Conservation (phyloP, 257 asterid genomes). For the Scutellaria barbata region DNA sequence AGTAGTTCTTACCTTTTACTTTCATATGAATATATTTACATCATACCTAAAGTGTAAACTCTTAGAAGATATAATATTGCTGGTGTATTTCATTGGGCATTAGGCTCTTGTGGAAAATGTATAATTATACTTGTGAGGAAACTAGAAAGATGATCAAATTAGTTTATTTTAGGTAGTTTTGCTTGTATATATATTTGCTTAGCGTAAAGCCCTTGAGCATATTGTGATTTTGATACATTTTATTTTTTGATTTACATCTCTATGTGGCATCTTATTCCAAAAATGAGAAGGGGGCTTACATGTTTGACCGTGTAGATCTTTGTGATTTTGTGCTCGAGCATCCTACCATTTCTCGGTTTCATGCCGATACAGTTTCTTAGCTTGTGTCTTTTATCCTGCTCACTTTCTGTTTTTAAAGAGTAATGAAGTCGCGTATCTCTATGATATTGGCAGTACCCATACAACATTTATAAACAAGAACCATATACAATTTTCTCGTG, state of each 20-base stretch:
- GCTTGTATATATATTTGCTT: background rate
- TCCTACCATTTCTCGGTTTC: constrained; percentile 94
- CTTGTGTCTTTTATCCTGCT: too few species aligned
- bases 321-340: constrained; percentile 96
- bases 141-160: constrained; percentile 11
- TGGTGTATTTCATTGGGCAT: background rate
- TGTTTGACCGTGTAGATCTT: constrained; percentile 97
- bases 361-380: constrained; percentile 68
- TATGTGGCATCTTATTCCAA: constrained; percentile 47
- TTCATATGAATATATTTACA: background rate
- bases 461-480: constrained; percentile 89
- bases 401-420: too few species aligned
- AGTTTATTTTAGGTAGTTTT: constrained; percentile 20
- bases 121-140: constrained; percentile 18
- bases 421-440: constrained; percentile 71
- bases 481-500: constrained; percentile 54
- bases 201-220: background rate
- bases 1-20: constrained; percentile 34
- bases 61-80: background rate
- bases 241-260: constrained; percentile 17
- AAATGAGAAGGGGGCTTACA: constrained; percentile 89
- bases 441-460: constrained; percentile 94
- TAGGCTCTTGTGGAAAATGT: background rate
- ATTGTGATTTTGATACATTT: constrained; percentile 20
- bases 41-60: background rate